Percentiles rank a stretch among this genome's conserved stretches.
Evolutionary conservation across 225 moss, liverwort and hornwort species (phyloP).

Genomic region (Straminergon stramineum): DNA sequence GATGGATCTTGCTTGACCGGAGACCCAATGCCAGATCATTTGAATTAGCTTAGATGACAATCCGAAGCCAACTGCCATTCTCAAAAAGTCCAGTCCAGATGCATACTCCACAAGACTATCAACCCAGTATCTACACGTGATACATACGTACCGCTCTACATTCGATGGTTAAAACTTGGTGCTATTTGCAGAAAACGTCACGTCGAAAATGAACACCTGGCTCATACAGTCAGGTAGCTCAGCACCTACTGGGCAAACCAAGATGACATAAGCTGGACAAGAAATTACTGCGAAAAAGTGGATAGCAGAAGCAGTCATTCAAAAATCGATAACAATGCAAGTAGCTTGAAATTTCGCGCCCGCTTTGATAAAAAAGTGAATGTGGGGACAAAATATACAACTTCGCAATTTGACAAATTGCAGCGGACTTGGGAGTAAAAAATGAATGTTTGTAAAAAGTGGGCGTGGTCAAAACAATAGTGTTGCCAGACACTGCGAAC

Average conservation of each 20-base stretch:
- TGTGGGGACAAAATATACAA: constrained; percentile 23
- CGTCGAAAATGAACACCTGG: neutral
- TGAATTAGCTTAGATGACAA: neutral
- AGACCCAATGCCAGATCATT: neutral
- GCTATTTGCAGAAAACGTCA: neutral
- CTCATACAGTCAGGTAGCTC: neutral
- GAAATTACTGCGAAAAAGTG: neutral
- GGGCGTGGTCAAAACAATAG: constrained; percentile 31
- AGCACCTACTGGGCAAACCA: neutral
- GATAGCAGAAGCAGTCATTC: neutral
- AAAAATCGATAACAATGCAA: neutral
- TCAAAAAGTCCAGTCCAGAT: neutral
- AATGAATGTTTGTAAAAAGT: constrained; percentile 49
- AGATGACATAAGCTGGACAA: neutral
- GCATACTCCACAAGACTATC: neutral
- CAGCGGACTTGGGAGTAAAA: constrained; percentile 10
- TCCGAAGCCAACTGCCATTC: neutral
- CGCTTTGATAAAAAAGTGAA: constrained; percentile 2
- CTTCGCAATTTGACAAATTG: constrained; percentile 19
- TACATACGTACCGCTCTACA: too few species aligned
- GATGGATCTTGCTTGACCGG: neutral
- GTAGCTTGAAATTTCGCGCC: neutral
- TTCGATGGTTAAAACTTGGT: neutral
- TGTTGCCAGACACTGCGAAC: constrained; percentile 15
- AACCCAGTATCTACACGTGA: neutral